Evolutionary conservation across 2,329 filamentous ascomycete species (phyloP).

Genomic region (Nectriaceae sp.): DNA sequence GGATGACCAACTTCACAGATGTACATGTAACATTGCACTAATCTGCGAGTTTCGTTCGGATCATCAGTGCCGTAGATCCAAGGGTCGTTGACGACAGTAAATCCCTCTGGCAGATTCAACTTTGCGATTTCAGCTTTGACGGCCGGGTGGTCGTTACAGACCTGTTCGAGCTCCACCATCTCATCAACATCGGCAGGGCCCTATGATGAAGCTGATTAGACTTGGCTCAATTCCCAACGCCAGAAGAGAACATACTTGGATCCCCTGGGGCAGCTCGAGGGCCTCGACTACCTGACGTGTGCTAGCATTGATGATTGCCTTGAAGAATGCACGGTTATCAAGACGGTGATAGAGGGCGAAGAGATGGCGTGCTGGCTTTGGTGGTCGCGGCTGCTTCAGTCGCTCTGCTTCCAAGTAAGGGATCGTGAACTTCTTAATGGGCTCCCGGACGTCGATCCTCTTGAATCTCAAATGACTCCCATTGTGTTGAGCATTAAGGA

Average conservation of each 20-base stretch:
- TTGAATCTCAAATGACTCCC: slow-evolving; percentile 7
- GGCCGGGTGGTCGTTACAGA: slow-evolving; percentile 3
- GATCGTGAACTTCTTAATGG: slow-evolving; percentile 6
- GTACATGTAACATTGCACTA: slow-evolving; percentile 13
- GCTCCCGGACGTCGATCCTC: slow-evolving; percentile 5
- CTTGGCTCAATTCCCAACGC: not conserved
- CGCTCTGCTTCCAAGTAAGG: slow-evolving; percentile 10
- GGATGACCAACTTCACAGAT: slow-evolving; percentile 4
- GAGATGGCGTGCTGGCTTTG: slow-evolving; percentile 1
- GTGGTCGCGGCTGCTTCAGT: not conserved
- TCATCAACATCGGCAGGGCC: slow-evolving; percentile 9
- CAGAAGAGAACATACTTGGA: not conserved
- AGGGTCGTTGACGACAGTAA: slow-evolving; percentile 8
- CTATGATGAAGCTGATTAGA: not conserved
- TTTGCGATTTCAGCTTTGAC: slow-evolving; percentile 8
- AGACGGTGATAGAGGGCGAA: not conserved
- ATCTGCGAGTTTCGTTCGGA: slow-evolving; percentile 1
- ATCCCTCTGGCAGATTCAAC: slow-evolving; percentile 5
- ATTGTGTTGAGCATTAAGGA: slow-evolving; percentile 1
- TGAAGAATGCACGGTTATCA: slow-evolving; percentile 5
- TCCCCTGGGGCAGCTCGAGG: not conserved
- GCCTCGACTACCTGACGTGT: not conserved
- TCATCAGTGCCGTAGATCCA: slow-evolving; percentile 11
- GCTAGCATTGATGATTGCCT: slow-evolving; percentile 1
- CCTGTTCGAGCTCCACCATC: slow-evolving; percentile 5